A percentile compares a stretch with the other conserved stretches of the same genome.
Conservation (phyloP, 331 rosid genomes). For the Acacia pycnantha region DNA sequence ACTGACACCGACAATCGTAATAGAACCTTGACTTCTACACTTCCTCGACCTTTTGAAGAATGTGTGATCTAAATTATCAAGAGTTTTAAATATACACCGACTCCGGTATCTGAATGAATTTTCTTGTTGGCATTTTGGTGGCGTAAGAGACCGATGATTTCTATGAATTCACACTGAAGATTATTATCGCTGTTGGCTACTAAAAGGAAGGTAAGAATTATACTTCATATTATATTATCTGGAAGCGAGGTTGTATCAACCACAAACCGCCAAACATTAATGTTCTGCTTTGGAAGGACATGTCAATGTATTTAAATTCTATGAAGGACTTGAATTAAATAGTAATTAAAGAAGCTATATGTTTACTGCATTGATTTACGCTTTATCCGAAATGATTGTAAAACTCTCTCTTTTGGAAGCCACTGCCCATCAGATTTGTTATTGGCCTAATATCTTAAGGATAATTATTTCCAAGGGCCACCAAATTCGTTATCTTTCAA, state of each 20-base stretch:
- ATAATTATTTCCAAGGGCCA: neutral
- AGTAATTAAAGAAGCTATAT: neutral
- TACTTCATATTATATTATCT: neutral
- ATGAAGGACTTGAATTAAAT: slow-evolving; percentile 2
- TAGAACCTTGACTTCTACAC: neutral
- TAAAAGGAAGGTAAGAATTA: slow-evolving; percentile 59
- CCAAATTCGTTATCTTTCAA: neutral
- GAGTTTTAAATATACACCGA: neutral
- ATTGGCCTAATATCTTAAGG: neutral
- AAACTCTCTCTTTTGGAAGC: neutral
- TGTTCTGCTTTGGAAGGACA: neutral
- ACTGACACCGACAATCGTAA: slow-evolving; percentile 47
- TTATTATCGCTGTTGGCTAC: slow-evolving; percentile 60
- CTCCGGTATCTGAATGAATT: neutral
- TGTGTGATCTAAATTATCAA: neutral
- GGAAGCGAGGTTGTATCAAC: slow-evolving; percentile 7
- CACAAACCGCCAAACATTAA: neutral
- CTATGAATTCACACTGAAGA: slow-evolving; percentile 84
- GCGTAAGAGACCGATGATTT: slow-evolving; percentile 66
- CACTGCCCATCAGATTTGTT: neutral
- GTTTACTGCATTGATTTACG: neutral
- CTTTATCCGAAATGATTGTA: neutral
- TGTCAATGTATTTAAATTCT: neutral
- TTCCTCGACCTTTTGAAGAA: neutral
- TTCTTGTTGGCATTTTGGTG: slow-evolving; percentile 21